Conservation (phyloP, 768 basidiomycete genomes). For the Macrolepiota dolichaula region DNA sequence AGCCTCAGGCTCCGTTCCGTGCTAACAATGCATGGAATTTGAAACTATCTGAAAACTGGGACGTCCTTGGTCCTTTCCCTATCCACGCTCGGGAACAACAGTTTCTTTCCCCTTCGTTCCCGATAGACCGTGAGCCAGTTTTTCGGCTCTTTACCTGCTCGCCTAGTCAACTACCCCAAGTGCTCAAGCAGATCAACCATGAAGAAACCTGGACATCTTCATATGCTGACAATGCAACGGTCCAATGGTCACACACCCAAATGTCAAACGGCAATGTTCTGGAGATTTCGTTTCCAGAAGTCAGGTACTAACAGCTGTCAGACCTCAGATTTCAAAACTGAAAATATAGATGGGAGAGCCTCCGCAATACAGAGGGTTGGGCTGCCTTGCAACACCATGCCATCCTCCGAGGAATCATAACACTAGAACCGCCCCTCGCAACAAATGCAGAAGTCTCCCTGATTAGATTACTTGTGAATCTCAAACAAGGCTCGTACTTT, state of each 20-base stretch:
- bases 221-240: slow-evolving; percentile 56
- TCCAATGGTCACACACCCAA: slow-evolving; percentile 52
- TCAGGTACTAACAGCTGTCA: slow-evolving; percentile 38
- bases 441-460: slow-evolving; percentile 4
- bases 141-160: not conserved
- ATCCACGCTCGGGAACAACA: slow-evolving; percentile 83
- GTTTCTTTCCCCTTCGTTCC: slow-evolving; percentile 74
- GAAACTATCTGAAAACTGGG: slow-evolving; percentile 29
- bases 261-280: slow-evolving; percentile 45
- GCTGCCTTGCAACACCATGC: slow-evolving; percentile 80
- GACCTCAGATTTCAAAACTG: not conserved
- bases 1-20: not conserved
- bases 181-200: slow-evolving; percentile 49
- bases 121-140: slow-evolving; percentile 51
- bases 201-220: slow-evolving; percentile 60
- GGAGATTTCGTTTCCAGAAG: slow-evolving; percentile 58
- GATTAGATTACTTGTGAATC: slow-evolving; percentile 47
- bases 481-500: slow-evolving; percentile 76
- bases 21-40: slow-evolving; percentile 19
- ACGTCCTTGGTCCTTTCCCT: slow-evolving; percentile 80
- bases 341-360: slow-evolving; percentile 58
- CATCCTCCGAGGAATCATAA: slow-evolving; percentile 63
- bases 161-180: slow-evolving; percentile 25
- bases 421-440: slow-evolving; percentile 44
- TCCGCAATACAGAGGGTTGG: slow-evolving; percentile 83